phyloP scores from a whole-genome alignment of 177 flowering plant genomes.

The Telopea speciosissima region DNA sequence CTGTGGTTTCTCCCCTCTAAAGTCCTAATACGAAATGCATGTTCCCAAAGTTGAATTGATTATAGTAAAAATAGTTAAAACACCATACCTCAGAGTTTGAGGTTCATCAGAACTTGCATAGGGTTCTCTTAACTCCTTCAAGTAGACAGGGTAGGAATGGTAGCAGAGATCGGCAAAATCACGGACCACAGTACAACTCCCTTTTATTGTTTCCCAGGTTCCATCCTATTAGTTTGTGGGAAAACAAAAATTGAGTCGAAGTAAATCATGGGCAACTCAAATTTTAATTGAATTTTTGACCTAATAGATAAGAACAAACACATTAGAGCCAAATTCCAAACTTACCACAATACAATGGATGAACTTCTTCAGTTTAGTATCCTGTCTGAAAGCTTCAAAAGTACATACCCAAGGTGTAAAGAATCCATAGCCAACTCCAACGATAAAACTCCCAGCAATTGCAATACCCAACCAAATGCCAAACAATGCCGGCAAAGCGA shows the following conservation, averaged over 20 bases:
- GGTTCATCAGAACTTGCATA: constrained; percentile 40
- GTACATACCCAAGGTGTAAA: constrained; percentile 90
- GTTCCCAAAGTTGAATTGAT: neutral
- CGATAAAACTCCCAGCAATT: constrained; percentile 67
- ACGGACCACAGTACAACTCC: constrained; percentile 78
- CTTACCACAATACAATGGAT: constrained; percentile 76
- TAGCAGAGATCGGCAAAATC: constrained; percentile 76
- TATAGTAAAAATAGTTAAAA: neutral
- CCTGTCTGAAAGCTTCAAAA: constrained; percentile 85
- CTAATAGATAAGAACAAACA: neutral
- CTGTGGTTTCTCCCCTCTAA: too few species aligned
- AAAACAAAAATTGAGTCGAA: neutral
- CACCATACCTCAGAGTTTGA: constrained; percentile 57
- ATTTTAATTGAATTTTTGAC: neutral
- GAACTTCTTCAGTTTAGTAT: constrained; percentile 48
- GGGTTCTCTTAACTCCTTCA: constrained; percentile 65
- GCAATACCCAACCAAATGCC: constrained; percentile 70
- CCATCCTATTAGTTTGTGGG: constrained; percentile 57
- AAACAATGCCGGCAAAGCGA: constrained; percentile 66
- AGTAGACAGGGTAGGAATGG: constrained; percentile 66
- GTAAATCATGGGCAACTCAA: neutral
- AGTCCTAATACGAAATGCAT: too few species aligned
- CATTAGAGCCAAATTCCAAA: neutral
- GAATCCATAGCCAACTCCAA: constrained; percentile 84
- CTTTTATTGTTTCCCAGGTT: constrained; percentile 78